Percentiles rank a stretch among this genome's conserved stretches.
phyloP scores from a whole-genome alignment of 129 eudicot species.

The Tagetes patula region DNA sequence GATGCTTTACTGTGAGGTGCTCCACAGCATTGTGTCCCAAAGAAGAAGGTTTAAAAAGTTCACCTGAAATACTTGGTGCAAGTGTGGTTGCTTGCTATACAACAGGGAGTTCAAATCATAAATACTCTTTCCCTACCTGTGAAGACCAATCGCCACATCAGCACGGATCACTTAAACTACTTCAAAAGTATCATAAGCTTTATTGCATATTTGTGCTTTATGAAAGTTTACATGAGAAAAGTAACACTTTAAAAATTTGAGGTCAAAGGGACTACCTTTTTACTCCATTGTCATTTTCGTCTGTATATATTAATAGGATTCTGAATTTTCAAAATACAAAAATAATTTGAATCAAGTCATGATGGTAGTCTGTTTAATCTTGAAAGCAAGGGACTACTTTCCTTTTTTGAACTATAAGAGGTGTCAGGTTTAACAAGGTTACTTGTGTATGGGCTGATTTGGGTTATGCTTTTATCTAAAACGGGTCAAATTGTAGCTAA shows the following conservation, averaged over 20 bases:
- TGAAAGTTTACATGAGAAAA: neutral
- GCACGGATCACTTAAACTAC: constrained; percentile 37
- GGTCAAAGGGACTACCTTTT: constrained; percentile 13
- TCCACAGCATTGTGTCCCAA: constrained; percentile 39
- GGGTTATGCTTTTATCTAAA: neutral
- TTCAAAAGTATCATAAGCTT: constrained; percentile 58
- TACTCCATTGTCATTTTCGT: neutral
- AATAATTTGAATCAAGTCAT: neutral
- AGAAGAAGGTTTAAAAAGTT: constrained; percentile 53
- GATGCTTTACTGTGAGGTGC: constrained; percentile 50
- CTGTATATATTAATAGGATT: neutral
- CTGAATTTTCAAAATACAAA: neutral
- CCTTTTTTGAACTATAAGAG: neutral
- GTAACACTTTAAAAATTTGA: neutral
- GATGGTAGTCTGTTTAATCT: constrained; percentile 12
- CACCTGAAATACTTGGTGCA: constrained; percentile 77
- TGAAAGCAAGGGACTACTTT: neutral
- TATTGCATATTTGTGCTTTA: constrained; percentile 16
- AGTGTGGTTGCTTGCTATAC: constrained; percentile 69
- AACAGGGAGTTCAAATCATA: constrained; percentile 35
- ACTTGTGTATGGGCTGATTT: neutral
- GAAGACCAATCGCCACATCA: constrained; percentile 35
- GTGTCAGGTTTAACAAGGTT: neutral
- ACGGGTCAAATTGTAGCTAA: neutral
- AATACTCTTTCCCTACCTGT: constrained; percentile 56